Base-by-base conservation (phyloP, 768 basidiomycete genomes). In the Suillus sp. region DNA sequence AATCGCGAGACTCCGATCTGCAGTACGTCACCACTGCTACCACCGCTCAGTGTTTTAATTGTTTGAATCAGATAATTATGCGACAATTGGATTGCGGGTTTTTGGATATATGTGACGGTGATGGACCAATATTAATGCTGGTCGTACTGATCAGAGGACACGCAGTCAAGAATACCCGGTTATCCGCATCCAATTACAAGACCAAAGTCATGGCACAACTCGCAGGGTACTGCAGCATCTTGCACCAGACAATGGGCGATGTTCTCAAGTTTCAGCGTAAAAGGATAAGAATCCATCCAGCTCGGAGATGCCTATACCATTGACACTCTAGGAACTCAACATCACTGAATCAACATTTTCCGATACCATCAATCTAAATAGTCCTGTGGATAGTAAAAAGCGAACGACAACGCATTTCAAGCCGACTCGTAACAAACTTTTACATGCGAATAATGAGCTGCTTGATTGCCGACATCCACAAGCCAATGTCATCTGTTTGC, bases 381-480 rank as follows among this genome's bases (percentile, higher is more conserved):
- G 22, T 61, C 60, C 27, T 37, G 54, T 61, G 25, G 25, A 27
- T 58, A 38, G 47, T 61, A 61, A n/a, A 22, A 45, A 42, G 58
- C 20, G 18, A 58, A n/a, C 40, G n/a, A n/a, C n/a, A 35, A 32
- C 51, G 13, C 35, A 55, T 55, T 18, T n/a, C 48, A 37, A 34
- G 27, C 50, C 35, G 5, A 38, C 22, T 27, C 14, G 9, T 4
- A 22, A 10, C 22, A 37, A 22, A 25, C 14, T 25, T 57, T 37
- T 65, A 92, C 76, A 93, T 68, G 68, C 85, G 83, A 80, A 87
- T 79, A 71, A 96, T 91, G 67, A 97, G 75, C 73, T 95, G 93
- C 76, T 96, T 96, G 63, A 96, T 77, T 8, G 91, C 93, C 14
- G 93, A 88, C 93, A 95, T 92, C 89, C 88, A 91, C 61, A 91